Evolutionary conservation across 2,329 filamentous ascomycete species (phyloP).

Genomic region (Penicillium sp.): DNA sequence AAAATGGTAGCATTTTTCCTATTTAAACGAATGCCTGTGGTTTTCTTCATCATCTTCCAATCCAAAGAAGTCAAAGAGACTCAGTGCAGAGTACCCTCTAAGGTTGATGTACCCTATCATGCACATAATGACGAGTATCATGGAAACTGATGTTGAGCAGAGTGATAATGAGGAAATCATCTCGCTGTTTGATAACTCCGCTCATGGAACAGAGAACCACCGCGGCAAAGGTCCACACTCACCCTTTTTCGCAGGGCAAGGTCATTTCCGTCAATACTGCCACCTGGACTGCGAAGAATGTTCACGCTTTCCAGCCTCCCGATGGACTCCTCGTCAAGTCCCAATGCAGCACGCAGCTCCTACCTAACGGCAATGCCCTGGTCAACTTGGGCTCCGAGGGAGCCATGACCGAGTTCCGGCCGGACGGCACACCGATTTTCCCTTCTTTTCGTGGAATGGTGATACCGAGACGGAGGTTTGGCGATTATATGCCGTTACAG

Average conservation of each 20-base stretch:
- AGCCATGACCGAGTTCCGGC: conserved; percentile 37
- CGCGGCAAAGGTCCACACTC: conserved; percentile 34
- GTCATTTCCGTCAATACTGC: conserved; percentile 47
- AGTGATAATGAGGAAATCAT: conserved; percentile 50
- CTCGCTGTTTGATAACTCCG: conserved; percentile 55
- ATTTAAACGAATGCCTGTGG: background rate
- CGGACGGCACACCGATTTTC: conserved; percentile 36
- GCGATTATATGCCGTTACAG: conserved; percentile 48
- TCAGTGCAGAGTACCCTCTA: conserved; percentile 22
- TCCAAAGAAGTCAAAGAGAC: background rate
- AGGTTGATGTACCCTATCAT: conserved; percentile 35
- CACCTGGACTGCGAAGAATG: conserved; percentile 43
- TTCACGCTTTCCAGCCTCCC: conserved; percentile 50
- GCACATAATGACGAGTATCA: conserved; percentile 16
- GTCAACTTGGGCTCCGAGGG: conserved; percentile 57
- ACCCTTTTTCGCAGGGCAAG: conserved; percentile 46
- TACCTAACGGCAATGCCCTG: conserved; percentile 54
- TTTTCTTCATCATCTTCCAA: background rate
- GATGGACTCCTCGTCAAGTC: conserved; percentile 51
- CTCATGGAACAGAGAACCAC: conserved; percentile 39
- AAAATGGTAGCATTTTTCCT: no score
- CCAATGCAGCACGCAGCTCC: conserved; percentile 53
- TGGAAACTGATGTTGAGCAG: conserved; percentile 39
- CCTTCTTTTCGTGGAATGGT: conserved; percentile 58
- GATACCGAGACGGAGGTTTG: conserved; percentile 48